Percentiles rank a stretch among this genome's conserved stretches.
These are phyloP conservation scores for Suillus americanus DNA, from an alignment of 768 basidiomycete genomes.

Conservation along the genomic window DNA sequence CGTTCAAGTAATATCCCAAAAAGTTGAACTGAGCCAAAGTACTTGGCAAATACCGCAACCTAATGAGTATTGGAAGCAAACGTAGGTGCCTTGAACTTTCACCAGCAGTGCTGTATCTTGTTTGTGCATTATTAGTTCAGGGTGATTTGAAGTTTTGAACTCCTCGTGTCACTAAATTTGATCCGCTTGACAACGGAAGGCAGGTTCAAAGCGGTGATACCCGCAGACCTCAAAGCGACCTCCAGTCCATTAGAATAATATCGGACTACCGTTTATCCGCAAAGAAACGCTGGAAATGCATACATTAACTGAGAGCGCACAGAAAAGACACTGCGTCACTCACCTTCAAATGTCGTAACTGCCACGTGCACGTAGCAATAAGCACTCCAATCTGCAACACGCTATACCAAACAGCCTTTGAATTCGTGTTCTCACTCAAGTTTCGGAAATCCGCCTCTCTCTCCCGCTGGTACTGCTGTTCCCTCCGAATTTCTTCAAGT, in stretches of 20 bases:
- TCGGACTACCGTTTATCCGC: constrained; percentile 66
- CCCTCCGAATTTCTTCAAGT: constrained; percentile 87
- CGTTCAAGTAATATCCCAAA: not conserved
- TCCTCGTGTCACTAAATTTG: not conserved
- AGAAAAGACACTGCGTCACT: constrained; percentile 23
- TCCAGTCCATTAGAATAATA: not conserved
- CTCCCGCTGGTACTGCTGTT: constrained; percentile 98
- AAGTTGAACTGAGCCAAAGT: not conserved
- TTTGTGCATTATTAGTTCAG: not conserved
- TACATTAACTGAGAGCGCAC: constrained; percentile 5
- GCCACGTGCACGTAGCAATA: constrained; percentile 87
- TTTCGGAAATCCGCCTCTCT: constrained; percentile 88
- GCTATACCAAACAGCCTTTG: constrained; percentile 95
- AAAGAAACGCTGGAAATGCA: constrained; percentile 65
- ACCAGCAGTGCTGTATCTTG: not conserved
- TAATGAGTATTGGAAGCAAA: not conserved
- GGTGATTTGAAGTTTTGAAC: not conserved
- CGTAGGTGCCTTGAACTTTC: not conserved
- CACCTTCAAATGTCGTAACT: constrained; percentile 88
- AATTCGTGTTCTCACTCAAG: constrained; percentile 87
- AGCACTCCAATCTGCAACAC: constrained; percentile 84
- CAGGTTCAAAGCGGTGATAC: not conserved
- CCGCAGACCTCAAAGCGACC: not conserved
- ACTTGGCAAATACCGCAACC: no score
- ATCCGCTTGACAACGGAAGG: not conserved